Percentiles rank a stretch among this genome's conserved stretches.
Conservation (phyloP, 371 early-diverging fungal species). For the Polyrhizophydium stewartii region DNA sequence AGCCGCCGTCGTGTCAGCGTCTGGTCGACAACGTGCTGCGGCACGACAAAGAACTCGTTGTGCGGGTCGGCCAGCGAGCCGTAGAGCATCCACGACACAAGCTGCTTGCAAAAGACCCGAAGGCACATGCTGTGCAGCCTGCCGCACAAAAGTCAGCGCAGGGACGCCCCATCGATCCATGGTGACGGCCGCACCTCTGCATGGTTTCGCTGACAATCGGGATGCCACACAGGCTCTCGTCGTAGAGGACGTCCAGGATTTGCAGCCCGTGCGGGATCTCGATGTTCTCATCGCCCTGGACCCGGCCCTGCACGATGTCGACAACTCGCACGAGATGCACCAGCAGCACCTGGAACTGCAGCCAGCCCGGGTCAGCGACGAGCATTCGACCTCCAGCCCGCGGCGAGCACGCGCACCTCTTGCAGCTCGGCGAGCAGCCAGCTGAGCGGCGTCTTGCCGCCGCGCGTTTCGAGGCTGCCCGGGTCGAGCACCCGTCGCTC, state of each 20-base stretch:
- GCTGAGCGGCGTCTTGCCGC: not conserved
- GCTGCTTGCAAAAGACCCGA: conserved; percentile 60
- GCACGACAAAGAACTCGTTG: conserved; percentile 63
- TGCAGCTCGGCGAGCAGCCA: not conserved
- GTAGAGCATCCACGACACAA: conserved; percentile 70
- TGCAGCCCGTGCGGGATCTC: conserved; percentile 44
- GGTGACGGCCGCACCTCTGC: conserved; percentile 18
- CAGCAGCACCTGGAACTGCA: conserved; percentile 42
- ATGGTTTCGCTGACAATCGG: conserved; percentile 46
- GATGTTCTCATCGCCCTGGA: conserved; percentile 1
- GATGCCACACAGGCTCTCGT: conserved; percentile 55
- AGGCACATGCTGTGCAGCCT: conserved; percentile 42
- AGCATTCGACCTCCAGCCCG: not conserved
- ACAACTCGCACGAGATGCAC: conserved; percentile 37
- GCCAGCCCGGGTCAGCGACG: not conserved
- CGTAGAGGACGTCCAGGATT: conserved; percentile 55
- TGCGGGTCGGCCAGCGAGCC: conserved; percentile 61
- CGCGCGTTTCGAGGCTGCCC: not conserved
- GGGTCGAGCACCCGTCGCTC: not conserved
- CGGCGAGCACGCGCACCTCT: not conserved
- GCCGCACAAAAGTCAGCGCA: not conserved
- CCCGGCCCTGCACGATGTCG: conserved; percentile 13
- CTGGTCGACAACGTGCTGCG: not conserved
- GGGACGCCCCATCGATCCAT: conserved; percentile 6
- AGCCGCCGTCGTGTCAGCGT: too few relatives aligned